phyloP scores from a whole-genome alignment of 2,329 filamentous ascomycete species.

The Fonsecaea erecta region DNA sequence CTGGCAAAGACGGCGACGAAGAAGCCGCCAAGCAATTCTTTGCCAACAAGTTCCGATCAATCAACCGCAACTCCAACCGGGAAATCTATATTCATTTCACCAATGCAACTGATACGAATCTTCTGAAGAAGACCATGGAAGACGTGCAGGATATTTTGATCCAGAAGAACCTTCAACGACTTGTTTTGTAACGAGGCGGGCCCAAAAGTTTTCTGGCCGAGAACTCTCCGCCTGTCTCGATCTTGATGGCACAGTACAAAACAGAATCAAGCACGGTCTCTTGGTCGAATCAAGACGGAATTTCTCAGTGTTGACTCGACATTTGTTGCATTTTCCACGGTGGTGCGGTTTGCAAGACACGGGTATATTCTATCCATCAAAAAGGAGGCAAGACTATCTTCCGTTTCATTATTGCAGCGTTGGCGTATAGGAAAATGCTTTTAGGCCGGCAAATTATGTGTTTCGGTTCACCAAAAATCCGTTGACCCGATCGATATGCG shows the following conservation, averaged over 20 bases:
- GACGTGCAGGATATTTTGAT: conserved; percentile 89
- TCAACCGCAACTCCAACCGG: conserved; percentile 67
- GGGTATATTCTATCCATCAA: conserved; percentile 7
- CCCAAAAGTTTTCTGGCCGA: background rate
- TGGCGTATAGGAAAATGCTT: conserved; percentile 23
- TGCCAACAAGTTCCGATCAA: conserved; percentile 75
- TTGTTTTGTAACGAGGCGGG: conserved; percentile 66
- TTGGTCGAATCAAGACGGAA: background rate
- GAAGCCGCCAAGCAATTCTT: conserved; percentile 80
- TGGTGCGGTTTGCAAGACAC: background rate
- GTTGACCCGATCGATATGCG: conserved; percentile 1
- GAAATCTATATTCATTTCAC: conserved; percentile 65
- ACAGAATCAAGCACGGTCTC: background rate
- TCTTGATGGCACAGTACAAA: conserved; percentile 13
- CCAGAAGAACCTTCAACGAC: conserved; percentile 78
- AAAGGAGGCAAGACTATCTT: conserved; percentile 12
- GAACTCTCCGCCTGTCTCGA: background rate
- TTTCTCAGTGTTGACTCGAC: background rate
- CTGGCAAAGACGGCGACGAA: conserved; percentile 71
- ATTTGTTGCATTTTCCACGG: conserved; percentile 8
- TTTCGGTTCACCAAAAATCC: conserved; percentile 7
- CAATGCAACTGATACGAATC: conserved; percentile 68
- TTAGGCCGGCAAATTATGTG: conserved; percentile 2
- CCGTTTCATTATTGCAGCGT: conserved; percentile 25
- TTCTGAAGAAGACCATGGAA: conserved; percentile 84